A percentile compares a stretch with the other conserved stretches of the same genome.
Evolutionary conservation across 306 rosid genomes (phyloP).

Genomic region (Glycyrrhiza uralensis): DNA sequence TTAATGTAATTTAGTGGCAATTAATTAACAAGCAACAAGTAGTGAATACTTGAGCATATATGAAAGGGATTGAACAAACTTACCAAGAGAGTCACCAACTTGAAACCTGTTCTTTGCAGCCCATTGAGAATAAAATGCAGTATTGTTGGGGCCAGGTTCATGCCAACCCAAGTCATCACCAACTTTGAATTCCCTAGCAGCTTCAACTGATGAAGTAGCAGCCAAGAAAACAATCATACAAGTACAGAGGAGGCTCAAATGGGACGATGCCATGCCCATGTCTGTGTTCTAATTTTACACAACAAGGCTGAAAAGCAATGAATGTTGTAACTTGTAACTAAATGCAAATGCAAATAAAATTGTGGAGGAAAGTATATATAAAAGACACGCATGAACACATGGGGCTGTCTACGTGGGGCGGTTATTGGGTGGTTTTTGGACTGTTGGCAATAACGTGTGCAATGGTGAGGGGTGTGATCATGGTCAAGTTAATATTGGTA

Average conservation of each 20-base stretch:
- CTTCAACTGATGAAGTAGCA: constrained; percentile 25
- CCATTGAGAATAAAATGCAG: constrained; percentile 50
- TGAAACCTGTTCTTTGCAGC: constrained; percentile 59
- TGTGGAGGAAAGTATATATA: too few species aligned
- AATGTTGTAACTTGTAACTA: too few species aligned
- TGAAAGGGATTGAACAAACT: too few species aligned
- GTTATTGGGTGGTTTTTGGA: neutral
- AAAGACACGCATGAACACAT: too few species aligned
- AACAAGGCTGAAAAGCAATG: too few species aligned
- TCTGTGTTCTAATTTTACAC: too few species aligned
- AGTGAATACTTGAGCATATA: too few species aligned
- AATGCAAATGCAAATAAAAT: too few species aligned
- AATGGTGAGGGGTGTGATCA: neutral
- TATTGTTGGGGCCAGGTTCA: constrained; percentile 35
- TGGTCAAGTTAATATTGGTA: neutral
- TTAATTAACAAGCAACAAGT: too few species aligned
- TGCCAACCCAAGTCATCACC: constrained; percentile 70
- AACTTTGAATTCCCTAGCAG: constrained; percentile 48
- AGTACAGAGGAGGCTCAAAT: neutral
- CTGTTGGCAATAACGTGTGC: neutral
- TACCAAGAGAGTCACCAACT: constrained; percentile 68
- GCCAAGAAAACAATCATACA: constrained; percentile 20
- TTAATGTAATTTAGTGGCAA: too few species aligned
- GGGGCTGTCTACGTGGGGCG: constrained; percentile 20
- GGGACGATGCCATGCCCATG: constrained; percentile 12